Evolutionary conservation across 106 monocot species (phyloP), one percentile per base, ranked within the genome.

Genomic region (Allium fistulosum): DNA sequence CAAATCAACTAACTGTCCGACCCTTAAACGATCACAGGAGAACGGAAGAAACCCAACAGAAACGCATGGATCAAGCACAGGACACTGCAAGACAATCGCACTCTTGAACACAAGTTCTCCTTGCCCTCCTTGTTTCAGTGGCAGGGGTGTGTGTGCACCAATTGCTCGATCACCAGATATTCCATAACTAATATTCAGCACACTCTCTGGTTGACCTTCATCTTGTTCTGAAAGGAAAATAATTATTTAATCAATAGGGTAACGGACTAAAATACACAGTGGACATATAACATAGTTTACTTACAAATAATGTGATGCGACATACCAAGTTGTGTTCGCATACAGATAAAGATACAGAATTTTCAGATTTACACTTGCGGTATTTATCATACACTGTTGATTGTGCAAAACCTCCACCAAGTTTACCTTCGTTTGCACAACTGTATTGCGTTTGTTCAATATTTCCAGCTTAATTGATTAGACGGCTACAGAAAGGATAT

Each of bases 21-120:
- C 92, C 79, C 84, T 84, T 49, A 99, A 57, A 72, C 86, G 78
- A 66, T 87, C 87, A 9, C 83, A 85, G 65, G 92, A 79, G 75
- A 92, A 82, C 10, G 89, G 84, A 77, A 99, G 84, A 82, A 93
- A 92, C 52, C 97, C 97, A 79, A 99, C 87, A 9, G 97, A 83
- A 3, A 99, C 56, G 63, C 74, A 92, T 62, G 92, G 97, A 82
- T 99, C 84, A 65, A 99, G 90, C 57, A 93, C 86, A 45, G 92
- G 92, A 13, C 79, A 74, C 56, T 99, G 92, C 28, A 99, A 67
- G 57, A 63, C 48, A 61, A 99, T 65, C 27, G 77, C 71, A 67
- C 81, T 84, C 80, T 83, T 99, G 37, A 87, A 99, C 15, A 84
- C 49, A 26, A 90, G 63, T 18, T 76, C 75, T 9, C 50, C 71